Base-by-base conservation (phyloP, 1,284 basidiomycete genomes). In the Entoloma clypeatum region DNA sequence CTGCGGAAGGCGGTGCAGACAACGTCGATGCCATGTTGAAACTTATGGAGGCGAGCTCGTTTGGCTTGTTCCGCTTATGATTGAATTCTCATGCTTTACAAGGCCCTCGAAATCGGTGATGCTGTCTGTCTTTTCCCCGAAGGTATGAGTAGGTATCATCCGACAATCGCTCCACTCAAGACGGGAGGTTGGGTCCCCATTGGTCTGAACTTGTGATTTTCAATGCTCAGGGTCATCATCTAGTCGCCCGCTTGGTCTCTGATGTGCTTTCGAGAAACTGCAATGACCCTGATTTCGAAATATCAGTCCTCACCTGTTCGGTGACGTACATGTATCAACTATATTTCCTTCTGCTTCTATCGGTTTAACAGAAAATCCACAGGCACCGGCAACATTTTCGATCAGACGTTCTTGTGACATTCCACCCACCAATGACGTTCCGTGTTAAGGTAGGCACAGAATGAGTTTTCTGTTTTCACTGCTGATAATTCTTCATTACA, bases 121-220 rank as follows among this genome's bases (percentile, higher is more conserved):
- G 85, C 86, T 6, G 74, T 89, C 2, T 89, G 86, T 56, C 51
- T 90, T 36, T 92, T 90, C 54, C 86, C 87, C 2, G 89, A 92
- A 63, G 90, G 89, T 2, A 76, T 81, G 65, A 89, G 86, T 54
- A 71, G 86, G 29, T 92, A 84, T 59, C 85, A 88, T 54, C 87
- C 89, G 0, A 80, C 76, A 9, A 81, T 92, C 37, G 83, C 87
- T 3, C 87, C 89, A 2, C 60, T 92, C 42, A 90, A 89, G 59
- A 91, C 89, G 8, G 89, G 89, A 59, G 85, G 85, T 85, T 41
- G 37, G 69, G 59, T 7, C 21, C 26, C 36, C 25, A 18, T 27
- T 31, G 29, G 3, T 31, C 8, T n/a, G n/a, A 30, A 9, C 28
- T 41, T 22, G 11, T 22, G 26, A 25, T 24, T 43, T 36, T 39